Evolutionary conservation across 768 basidiomycete genomes (phyloP).

Genomic region (Kockovaella imperatae): DNA sequence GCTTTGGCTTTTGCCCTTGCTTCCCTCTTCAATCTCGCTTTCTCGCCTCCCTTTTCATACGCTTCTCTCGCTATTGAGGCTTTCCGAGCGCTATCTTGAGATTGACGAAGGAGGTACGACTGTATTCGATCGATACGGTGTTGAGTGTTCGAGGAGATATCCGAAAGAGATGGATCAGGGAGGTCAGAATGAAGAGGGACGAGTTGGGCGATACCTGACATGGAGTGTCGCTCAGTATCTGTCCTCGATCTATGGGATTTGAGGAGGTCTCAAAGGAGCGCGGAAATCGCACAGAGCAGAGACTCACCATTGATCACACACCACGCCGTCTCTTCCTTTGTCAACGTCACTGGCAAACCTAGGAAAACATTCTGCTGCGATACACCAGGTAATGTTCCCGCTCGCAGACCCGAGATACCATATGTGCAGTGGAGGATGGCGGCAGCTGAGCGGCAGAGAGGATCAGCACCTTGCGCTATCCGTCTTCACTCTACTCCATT

Average conservation of each 20-base stretch:
- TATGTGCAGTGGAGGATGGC: slow-evolving; percentile 69
- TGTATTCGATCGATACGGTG: slow-evolving; percentile 18
- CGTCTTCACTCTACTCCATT: too few species aligned
- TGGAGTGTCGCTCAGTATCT: not conserved
- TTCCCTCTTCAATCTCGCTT: slow-evolving; percentile 63
- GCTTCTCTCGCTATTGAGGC: slow-evolving; percentile 1
- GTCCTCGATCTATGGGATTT: too few species aligned
- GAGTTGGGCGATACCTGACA: slow-evolving; percentile 67
- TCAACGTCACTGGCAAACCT: slow-evolving; percentile 77
- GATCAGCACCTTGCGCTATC: too few species aligned
- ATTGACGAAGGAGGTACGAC: too few species aligned
- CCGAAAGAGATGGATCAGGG: slow-evolving; percentile 52
- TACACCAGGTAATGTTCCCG: slow-evolving; percentile 86
- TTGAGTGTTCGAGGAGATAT: slow-evolving; percentile 32
- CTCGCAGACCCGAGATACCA: slow-evolving; percentile 72
- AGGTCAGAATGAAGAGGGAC: slow-evolving; percentile 56
- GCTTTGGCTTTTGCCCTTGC: slow-evolving; percentile 46
- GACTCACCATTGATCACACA: slow-evolving; percentile 69
- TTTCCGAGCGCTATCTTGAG: slow-evolving; percentile 49
- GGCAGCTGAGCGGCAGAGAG: slow-evolving; percentile 73
- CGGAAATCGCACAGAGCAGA: too few species aligned
- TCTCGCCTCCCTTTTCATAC: slow-evolving; percentile 50
- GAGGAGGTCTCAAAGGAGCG: too few species aligned
- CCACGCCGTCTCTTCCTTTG: slow-evolving; percentile 86
- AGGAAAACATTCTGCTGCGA: slow-evolving; percentile 95